Evolutionary conservation across 2,329 filamentous ascomycete genomes (phyloP).

Genomic region (Dichotomopilus funicola): DNA sequence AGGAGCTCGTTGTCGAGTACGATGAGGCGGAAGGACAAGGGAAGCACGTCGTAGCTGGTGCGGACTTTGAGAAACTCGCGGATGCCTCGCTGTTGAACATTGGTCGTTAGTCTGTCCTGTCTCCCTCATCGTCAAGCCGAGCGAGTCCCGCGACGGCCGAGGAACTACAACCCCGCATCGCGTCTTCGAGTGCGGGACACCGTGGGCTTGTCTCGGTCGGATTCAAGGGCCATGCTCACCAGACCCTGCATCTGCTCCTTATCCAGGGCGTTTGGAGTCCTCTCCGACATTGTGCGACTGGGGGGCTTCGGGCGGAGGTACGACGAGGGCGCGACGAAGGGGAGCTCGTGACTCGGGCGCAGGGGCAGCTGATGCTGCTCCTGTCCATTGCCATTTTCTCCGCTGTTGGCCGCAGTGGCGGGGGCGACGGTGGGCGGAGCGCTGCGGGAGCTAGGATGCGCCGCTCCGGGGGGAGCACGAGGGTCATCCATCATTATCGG

Average conservation of each 20-base stretch:
- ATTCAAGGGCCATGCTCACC: conserved; percentile 43
- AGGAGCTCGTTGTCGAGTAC: conserved; percentile 91
- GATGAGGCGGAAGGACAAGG: conserved; percentile 91
- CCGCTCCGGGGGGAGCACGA: conserved; percentile 23
- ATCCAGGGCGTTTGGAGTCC: conserved; percentile 55
- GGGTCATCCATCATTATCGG: conserved; percentile 27
- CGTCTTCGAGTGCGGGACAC: conserved; percentile 1
- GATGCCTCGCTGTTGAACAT: conserved; percentile 63
- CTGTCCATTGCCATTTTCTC: conserved; percentile 21
- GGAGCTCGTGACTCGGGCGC: conserved; percentile 42
- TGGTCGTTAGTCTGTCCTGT: too few relatives aligned
- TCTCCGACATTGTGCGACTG: conserved; percentile 38
- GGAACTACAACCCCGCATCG: conserved; percentile 22
- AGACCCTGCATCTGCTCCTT: conserved; percentile 72
- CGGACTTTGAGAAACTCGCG: conserved; percentile 93
- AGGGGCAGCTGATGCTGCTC: conserved; percentile 10
- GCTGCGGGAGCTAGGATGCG: conserved; percentile 20
- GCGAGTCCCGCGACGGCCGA: neutral
- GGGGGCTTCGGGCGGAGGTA: conserved; percentile 43
- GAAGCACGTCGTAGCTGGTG: conserved; percentile 95
- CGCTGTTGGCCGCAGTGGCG: conserved; percentile 9
- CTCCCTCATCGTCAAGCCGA: too few relatives aligned
- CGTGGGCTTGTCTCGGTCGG: conserved; percentile 8
- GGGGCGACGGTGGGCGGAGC: conserved; percentile 13
- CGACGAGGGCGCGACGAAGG: conserved; percentile 54